These are phyloP conservation scores for Annulohypoxylon truncatum DNA, from an alignment of 2,329 filamentous ascomycete species.

Conservation along the genomic window DNA sequence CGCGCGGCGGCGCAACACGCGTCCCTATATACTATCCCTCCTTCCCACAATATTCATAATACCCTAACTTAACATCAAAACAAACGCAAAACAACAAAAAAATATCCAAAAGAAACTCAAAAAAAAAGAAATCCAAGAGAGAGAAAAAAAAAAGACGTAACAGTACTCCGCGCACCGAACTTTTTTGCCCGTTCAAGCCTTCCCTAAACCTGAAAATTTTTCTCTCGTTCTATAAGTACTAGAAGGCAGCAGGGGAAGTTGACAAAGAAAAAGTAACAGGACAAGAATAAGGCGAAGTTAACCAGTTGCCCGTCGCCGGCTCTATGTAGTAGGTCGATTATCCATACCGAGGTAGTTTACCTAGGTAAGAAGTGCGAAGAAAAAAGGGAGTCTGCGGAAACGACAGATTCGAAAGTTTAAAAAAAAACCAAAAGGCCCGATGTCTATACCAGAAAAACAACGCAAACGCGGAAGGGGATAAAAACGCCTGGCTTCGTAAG, in stretches of 20 bases:
- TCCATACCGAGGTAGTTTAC: too few relatives aligned
- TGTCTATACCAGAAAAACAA: slow-evolving; percentile 27
- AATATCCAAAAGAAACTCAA: neutral
- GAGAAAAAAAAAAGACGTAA: neutral
- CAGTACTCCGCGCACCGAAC: slow-evolving; percentile 33
- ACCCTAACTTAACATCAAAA: slow-evolving; percentile 17
- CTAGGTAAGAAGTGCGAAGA: neutral
- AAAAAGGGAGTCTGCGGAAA: slow-evolving; percentile 26
- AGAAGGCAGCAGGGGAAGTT: neutral
- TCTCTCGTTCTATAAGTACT: slow-evolving; percentile 28
- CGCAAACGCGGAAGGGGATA: neutral
- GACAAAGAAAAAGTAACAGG: slow-evolving; percentile 9
- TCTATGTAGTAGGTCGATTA: slow-evolving; percentile 22
- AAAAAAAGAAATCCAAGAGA: neutral
- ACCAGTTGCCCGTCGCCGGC: slow-evolving; percentile 36
- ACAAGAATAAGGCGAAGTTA: neutral
- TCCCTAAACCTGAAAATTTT: too few relatives aligned
- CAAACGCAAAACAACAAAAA: neutral
- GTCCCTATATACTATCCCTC: slow-evolving; percentile 9
- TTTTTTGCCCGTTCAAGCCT: slow-evolving; percentile 29
- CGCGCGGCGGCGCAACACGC: neutral
- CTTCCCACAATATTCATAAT: slow-evolving; percentile 9
- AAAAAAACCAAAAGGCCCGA: slow-evolving; percentile 8
- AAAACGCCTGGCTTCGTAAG: slow-evolving; percentile 27
- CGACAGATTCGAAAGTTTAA: slow-evolving; percentile 23